Conservation (phyloP, 306 rosid species). For the Benincasa hispida region DNA sequence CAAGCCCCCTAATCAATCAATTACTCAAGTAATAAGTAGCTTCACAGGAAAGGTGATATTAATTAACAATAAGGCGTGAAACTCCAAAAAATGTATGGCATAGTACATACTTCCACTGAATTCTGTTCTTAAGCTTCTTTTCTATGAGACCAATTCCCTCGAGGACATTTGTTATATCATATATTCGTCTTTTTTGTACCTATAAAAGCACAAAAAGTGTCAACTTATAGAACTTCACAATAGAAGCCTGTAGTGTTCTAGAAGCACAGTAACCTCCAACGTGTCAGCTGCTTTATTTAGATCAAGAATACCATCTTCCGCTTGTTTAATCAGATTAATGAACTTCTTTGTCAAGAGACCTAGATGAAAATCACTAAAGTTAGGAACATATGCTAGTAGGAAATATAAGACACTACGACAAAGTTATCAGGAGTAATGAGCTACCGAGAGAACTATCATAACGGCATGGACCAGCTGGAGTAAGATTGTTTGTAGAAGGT, state of each 20-base stretch:
- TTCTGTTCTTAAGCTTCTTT: slow-evolving; percentile 92
- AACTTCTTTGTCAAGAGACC: slow-evolving; percentile 93
- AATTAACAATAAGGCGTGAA: slow-evolving; percentile 11
- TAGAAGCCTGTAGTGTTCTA: slow-evolving; percentile 14
- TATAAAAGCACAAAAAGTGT: slow-evolving; percentile 23
- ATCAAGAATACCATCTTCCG: slow-evolving; percentile 65
- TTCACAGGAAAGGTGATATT: slow-evolving; percentile 7
- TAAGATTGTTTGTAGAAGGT: slow-evolving; percentile 69
- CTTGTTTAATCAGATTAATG: slow-evolving; percentile 83
- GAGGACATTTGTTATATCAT: slow-evolving; percentile 95
- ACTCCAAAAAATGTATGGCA: not conserved
- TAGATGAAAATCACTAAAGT: slow-evolving; percentile 16
- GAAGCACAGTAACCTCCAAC: slow-evolving; percentile 51
- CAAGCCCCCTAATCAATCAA: slow-evolving; percentile 63
- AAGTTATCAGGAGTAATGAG: slow-evolving; percentile 7
- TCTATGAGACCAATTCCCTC: slow-evolving; percentile 99
- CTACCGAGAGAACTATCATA: slow-evolving; percentile 96
- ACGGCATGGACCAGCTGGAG: slow-evolving; percentile 96
- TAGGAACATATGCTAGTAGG: not conserved
- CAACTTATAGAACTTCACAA: slow-evolving; percentile 14
- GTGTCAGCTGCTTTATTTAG: slow-evolving; percentile 95
- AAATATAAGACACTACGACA: not conserved
- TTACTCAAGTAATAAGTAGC: slow-evolving; percentile 18
- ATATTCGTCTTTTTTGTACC: slow-evolving; percentile 97
- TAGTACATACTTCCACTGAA: slow-evolving; percentile 88